Conservation (phyloP, 805 yeast genomes). For the Yarrowia alimentaria region DNA sequence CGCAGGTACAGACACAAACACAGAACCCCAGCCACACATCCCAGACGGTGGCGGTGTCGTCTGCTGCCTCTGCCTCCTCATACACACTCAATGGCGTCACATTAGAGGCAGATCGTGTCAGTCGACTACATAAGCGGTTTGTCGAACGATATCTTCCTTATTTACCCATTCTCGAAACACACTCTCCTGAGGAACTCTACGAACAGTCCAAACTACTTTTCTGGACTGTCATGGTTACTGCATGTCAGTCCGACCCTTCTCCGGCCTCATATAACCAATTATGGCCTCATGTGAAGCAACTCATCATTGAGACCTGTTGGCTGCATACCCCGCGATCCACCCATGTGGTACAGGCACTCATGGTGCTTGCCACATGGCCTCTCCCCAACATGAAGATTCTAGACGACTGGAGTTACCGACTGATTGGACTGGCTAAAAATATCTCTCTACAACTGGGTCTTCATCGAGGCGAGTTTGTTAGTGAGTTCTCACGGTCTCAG, state of each 20-base stretch:
- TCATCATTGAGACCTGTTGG: constrained; percentile 93
- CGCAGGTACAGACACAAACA: neutral
- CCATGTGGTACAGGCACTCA: constrained; percentile 84
- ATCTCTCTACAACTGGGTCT: constrained; percentile 82
- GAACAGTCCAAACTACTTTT: constrained; percentile 80
- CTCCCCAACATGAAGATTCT: constrained; percentile 86
- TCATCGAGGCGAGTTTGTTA: constrained; percentile 87
- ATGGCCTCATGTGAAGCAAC: constrained; percentile 74
- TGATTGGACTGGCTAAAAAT: constrained; percentile 81
- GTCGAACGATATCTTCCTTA: constrained; percentile 66
- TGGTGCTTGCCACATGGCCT: constrained; percentile 88
- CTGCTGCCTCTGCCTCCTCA: constrained; percentile 45
- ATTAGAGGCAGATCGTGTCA: constrained; percentile 64
- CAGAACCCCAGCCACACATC: constrained; percentile 1
- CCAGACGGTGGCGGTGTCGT: neutral
- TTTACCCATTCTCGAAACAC: constrained; percentile 73
- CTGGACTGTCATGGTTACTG: constrained; percentile 88
- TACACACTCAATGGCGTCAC: constrained; percentile 75
- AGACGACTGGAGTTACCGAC: constrained; percentile 88
- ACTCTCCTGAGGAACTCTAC: constrained; percentile 71
- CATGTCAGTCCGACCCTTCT: constrained; percentile 81
- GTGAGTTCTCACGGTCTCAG: constrained; percentile 87
- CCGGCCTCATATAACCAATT: constrained; percentile 75
- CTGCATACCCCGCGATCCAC: constrained; percentile 89
- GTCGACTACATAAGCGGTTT: constrained; percentile 68